These are phyloP conservation scores for Leishmania arabica DNA, from an alignment of 208 protist species.

Conservation along the genomic window DNA sequence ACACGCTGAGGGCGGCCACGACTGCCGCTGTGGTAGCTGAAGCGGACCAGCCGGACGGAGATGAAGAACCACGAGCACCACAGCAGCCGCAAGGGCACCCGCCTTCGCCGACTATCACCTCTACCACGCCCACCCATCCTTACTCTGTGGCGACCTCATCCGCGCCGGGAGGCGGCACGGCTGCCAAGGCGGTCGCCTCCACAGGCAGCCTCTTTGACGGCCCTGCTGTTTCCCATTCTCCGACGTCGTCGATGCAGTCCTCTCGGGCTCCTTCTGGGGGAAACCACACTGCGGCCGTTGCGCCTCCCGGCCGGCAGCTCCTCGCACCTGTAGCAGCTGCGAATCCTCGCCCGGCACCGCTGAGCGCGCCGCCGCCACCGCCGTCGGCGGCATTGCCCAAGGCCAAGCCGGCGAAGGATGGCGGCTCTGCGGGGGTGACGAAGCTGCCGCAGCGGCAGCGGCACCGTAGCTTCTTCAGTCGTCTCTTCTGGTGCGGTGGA, in stretches of 20 bases:
- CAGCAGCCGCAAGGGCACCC: not conserved
- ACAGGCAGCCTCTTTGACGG: not conserved
- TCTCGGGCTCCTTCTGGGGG: not conserved
- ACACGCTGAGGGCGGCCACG: not conserved
- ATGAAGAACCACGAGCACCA: not conserved
- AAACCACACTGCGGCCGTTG: not conserved
- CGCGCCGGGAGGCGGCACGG: not conserved
- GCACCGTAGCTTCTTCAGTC: conserved; percentile 1
- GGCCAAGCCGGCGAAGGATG: not conserved
- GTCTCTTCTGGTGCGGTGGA: conserved; percentile 16
- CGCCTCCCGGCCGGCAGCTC: not conserved
- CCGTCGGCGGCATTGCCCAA: not conserved
- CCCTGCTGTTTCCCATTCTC: not conserved
- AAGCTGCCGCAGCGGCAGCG: not conserved
- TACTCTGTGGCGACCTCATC: not conserved
- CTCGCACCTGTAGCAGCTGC: not conserved
- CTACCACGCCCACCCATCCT: not conserved
- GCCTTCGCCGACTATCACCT: not conserved
- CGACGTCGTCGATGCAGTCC: not conserved
- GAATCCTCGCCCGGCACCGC: not conserved
- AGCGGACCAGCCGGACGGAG: not conserved
- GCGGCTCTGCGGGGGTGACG: not conserved
- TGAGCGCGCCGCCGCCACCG: not conserved
- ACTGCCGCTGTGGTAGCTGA: not conserved
- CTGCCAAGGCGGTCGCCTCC: not conserved